Conservation (phyloP, 257 asterid species). For the Scutellaria baicalensis region DNA sequence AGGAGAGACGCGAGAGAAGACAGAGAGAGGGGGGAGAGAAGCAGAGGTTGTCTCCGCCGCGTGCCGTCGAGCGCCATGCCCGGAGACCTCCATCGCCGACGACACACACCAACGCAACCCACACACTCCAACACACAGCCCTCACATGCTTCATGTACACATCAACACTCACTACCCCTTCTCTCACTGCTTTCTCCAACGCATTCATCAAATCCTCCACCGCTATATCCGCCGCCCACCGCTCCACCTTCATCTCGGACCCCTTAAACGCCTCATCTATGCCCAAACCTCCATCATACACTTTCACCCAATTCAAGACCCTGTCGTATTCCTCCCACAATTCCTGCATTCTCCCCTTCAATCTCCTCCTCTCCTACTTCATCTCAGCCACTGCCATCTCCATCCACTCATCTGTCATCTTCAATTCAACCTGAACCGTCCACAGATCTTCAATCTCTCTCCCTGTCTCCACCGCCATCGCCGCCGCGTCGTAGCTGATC, state of each 20-base stretch:
- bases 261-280: slow-evolving; percentile 43
- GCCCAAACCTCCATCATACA: slow-evolving; percentile 1
- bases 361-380: slow-evolving; percentile 15
- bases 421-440: slow-evolving; percentile 19
- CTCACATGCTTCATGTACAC: slow-evolving; percentile 46
- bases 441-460: slow-evolving; percentile 30
- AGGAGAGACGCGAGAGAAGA: too few species aligned
- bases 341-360: slow-evolving; percentile 21
- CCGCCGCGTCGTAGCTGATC: slow-evolving; percentile 26
- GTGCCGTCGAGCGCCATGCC: too few species aligned
- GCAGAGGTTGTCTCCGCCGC: too few species aligned
- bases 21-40: too few species aligned
- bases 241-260: slow-evolving; percentile 26
- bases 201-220: slow-evolving; percentile 42
- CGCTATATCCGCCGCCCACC: slow-evolving; percentile 35
- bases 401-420: slow-evolving; percentile 12
- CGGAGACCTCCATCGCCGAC: too few species aligned
- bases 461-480: slow-evolving; percentile 6
- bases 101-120: too few species aligned
- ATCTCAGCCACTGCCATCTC: background rate
- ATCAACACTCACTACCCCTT: slow-evolving; percentile 24
- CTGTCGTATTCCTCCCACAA: slow-evolving; percentile 34
- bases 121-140: too few species aligned
- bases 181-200: slow-evolving; percentile 33
- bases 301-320: slow-evolving; percentile 39